Base-by-base conservation (phyloP, 2,329 filamentous ascomycete species). In the Pestalotiopsis sp. region DNA sequence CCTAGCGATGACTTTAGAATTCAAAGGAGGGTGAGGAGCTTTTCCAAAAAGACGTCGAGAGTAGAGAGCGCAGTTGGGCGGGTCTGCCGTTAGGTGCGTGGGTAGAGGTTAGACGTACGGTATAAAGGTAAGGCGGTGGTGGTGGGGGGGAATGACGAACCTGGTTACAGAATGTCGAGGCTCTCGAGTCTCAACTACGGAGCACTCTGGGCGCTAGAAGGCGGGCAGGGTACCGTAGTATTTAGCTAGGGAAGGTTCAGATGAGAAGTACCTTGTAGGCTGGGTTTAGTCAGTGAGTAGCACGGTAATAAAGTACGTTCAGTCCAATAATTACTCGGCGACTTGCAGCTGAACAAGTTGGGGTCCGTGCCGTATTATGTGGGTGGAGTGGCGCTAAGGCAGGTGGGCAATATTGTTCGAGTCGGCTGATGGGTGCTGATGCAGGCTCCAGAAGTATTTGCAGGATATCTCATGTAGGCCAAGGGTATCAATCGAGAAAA, bases 311-410 rank as follows among this genome's bases (percentile, higher is more conserved):
- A 36, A 36, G 31, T 36, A 36, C 31, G 7, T 36, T 2, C 31
- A 52, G 45, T 52, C 20, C 45, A 52, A 52, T 52, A 20, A 52
- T 52, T 52, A 23, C 17, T 11, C 45, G 45, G 45, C 45, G 45
- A 52, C 17, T 31, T 59, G 57, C 57, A 59, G 57, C 57, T 13
- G 45, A 52, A 20, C 23, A 14, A 14, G 36, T 36, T 38, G 36
- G 59, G 59, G 59, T 62, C 59, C 36, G 59, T 62, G 59, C 59
- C n/a, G 59, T 20, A 27, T 62, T 38, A 52, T 36, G 31, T 36
- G 45, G n/a, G 59, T 62, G 59, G 59, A 62, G 59, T 11, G 20
- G 59, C 27, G 59, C 59, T 62, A 62, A 62, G 25, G 59, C 31
- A 62, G 36, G 31, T 39, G 59, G 14, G 25, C 59, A 62, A 62